A percentile compares a stretch with the other conserved stretches of the same genome.
Conservation (phyloP, 148 eudicot species). For the Simmondsia chinensis region DNA sequence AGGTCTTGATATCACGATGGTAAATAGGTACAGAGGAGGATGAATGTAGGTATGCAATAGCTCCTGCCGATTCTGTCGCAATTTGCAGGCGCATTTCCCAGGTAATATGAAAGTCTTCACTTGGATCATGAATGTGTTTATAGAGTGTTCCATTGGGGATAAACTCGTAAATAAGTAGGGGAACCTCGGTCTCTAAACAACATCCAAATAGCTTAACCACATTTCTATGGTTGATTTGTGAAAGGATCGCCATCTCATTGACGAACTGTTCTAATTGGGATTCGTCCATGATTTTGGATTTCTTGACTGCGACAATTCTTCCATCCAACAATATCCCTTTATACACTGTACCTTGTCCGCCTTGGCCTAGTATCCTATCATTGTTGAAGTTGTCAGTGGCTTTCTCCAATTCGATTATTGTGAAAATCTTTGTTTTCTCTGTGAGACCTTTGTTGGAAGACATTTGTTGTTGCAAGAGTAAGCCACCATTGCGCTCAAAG, state of each 20-base stretch:
- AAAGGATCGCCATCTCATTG: slow-evolving; percentile 18
- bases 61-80: slow-evolving; percentile 21
- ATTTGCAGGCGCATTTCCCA: slow-evolving; percentile 20
- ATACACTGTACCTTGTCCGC: slow-evolving; percentile 29
- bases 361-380: slow-evolving; percentile 17
- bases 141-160: slow-evolving; percentile 17
- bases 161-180: slow-evolving; percentile 19
- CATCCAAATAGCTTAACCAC: slow-evolving; percentile 16
- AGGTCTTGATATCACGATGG: slow-evolving; percentile 18
- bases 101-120: slow-evolving; percentile 17
- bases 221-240: slow-evolving; percentile 22
- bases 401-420: slow-evolving; percentile 12
- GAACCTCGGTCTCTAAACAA: slow-evolving; percentile 26
- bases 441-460: slow-evolving; percentile 7
- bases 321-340: slow-evolving; percentile 29
- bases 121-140: slow-evolving; percentile 7
- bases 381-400: slow-evolving; percentile 17
- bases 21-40: slow-evolving; percentile 14
- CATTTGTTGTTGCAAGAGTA: slow-evolving; percentile 12
- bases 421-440: slow-evolving; percentile 9
- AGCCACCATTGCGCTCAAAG: slow-evolving; percentile 20
- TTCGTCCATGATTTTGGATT: slow-evolving; percentile 8
- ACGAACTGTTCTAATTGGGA: slow-evolving; percentile 8
- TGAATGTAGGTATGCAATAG: slow-evolving; percentile 17
- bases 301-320: slow-evolving; percentile 22